phyloP scores from a whole-genome alignment of 345 rosid genomes.

The Alliaria petiolata region DNA sequence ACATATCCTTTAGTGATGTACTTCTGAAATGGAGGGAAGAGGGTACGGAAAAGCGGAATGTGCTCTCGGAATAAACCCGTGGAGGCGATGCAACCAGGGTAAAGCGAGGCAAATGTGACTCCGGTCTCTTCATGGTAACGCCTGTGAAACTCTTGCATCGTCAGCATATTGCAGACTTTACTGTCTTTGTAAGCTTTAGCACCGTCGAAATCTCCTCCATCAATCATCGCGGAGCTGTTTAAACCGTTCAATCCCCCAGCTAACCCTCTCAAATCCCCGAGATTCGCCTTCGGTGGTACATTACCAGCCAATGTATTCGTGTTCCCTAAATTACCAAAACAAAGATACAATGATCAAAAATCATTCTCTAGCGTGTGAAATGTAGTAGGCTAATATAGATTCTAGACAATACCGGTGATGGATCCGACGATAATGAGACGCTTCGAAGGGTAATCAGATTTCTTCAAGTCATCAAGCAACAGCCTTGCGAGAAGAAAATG shows the following conservation, averaged over 20 bases:
- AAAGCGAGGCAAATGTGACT: constrained; percentile 81
- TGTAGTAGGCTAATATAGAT: neutral
- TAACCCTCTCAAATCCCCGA: constrained; percentile 91
- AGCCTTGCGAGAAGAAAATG: constrained; percentile 87
- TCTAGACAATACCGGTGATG: constrained; percentile 60
- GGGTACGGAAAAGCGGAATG: constrained; percentile 84
- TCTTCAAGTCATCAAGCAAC: constrained; percentile 72
- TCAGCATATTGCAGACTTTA: constrained; percentile 97
- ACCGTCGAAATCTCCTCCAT: constrained; percentile 93
- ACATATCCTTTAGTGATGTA: constrained; percentile 95
- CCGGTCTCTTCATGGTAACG: constrained; percentile 86
- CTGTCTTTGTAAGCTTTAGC: constrained; percentile 99
- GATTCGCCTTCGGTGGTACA: constrained; percentile 95
- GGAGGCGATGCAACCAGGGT: constrained; percentile 96
- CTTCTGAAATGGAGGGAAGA: constrained; percentile 98
- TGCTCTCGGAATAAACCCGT: constrained; percentile 97
- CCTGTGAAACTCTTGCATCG: constrained; percentile 95
- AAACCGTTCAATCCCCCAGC: constrained; percentile 83
- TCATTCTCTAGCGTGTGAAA: neutral
- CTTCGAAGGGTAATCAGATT: constrained; percentile 84
- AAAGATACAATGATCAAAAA: neutral
- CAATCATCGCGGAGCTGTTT: constrained; percentile 79
- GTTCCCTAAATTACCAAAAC: constrained; percentile 56
- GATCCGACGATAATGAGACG: constrained; percentile 93
- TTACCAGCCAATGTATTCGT: constrained; percentile 95